Evolutionary conservation across 441 rosid species (phyloP).

Genomic region (Brassica balearica): DNA sequence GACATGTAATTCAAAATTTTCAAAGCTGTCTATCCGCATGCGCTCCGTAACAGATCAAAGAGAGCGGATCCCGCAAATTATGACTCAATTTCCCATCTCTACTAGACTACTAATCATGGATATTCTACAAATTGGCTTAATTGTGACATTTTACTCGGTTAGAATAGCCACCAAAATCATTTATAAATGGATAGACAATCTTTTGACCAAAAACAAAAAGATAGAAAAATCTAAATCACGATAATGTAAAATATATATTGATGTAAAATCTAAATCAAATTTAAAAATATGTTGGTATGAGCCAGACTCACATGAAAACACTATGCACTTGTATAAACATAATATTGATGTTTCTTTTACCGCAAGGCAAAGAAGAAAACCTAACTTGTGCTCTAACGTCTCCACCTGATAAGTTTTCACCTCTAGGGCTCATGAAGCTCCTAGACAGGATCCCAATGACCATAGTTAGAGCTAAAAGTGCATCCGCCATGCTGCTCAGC

Average conservation of each 20-base stretch:
- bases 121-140: too few species aligned
- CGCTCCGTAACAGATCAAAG: too few species aligned
- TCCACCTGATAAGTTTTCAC: constrained; percentile 1
- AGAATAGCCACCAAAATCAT: neutral
- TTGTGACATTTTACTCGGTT: neutral
- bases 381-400: constrained; percentile 4
- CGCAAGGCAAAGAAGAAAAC: neutral
- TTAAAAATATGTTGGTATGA: neutral
- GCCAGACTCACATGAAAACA: neutral
- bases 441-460: constrained; percentile 47
- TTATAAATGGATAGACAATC: neutral
- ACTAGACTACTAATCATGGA: too few species aligned
- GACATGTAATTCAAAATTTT: too few species aligned
- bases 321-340: constrained; percentile 3
- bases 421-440: constrained; percentile 20
- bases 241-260: neutral
- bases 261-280: neutral
- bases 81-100: too few species aligned
- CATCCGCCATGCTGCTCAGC: constrained; percentile 49
- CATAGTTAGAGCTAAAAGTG: constrained; percentile 55
- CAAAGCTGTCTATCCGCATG: too few species aligned
- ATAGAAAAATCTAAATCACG: neutral
- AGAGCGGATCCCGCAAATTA: too few species aligned
- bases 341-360: constrained; percentile 17
- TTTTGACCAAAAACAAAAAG: neutral